These are phyloP conservation scores for Mycena leptocephala DNA, from an alignment of 768 basidiomycete genomes.

Conservation along the genomic window DNA sequence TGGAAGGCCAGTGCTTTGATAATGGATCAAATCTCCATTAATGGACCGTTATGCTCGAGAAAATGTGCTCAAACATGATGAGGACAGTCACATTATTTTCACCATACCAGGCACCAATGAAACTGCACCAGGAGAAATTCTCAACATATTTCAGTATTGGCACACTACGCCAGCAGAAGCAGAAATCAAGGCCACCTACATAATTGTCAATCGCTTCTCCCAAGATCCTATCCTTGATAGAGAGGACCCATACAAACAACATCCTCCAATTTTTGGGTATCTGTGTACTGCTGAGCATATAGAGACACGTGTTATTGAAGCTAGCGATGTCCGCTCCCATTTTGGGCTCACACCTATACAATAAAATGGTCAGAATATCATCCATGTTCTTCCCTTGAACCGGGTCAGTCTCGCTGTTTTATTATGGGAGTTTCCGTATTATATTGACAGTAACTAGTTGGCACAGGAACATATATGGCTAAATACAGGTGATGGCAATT, in stretches of 20 bases:
- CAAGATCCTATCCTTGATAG: background rate
- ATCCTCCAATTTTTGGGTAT: background rate
- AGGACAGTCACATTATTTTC: conserved; percentile 19
- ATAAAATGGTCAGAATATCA: background rate
- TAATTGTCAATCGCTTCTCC: background rate
- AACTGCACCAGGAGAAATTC: background rate
- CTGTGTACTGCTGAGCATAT: background rate
- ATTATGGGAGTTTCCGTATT: background rate
- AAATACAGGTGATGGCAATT: background rate
- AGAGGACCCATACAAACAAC: background rate
- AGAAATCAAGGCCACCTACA: background rate
- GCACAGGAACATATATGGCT: background rate
- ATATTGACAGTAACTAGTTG: background rate
- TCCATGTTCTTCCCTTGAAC: background rate
- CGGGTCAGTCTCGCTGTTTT: background rate
- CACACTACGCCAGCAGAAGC: background rate
- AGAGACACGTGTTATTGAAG: background rate
- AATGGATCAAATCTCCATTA: conserved; percentile 9
- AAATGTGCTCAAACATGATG: background rate
- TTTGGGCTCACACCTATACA: background rate
- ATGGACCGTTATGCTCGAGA: background rate
- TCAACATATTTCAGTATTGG: background rate
- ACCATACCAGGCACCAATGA: background rate
- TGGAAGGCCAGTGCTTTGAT: conserved; percentile 1
- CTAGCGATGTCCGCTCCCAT: background rate